Conservation (phyloP, 257 asterid species). For the Perilla frutescens region DNA sequence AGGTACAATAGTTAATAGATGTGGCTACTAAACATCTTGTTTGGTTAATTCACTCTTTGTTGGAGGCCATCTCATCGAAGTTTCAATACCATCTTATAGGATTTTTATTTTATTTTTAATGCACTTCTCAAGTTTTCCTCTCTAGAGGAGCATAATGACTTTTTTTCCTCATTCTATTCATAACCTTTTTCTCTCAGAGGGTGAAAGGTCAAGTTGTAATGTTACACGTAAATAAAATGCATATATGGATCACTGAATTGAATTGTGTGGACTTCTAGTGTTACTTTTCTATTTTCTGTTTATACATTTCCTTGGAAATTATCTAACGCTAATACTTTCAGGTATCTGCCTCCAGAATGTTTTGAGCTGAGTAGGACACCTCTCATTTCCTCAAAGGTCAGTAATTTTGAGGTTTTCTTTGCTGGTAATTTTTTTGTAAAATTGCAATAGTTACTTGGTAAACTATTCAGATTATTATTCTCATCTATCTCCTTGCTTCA, state of each 20-base stretch:
- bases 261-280: constrained; percentile 6
- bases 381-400: constrained; percentile 94
- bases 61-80: neutral
- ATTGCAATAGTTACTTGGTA: no score
- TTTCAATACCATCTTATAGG: neutral
- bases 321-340: constrained; percentile 40
- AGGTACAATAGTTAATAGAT: neutral
- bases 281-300: neutral
- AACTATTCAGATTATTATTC: no score
- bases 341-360: constrained; percentile 99
- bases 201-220: neutral
- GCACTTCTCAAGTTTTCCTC: neutral
- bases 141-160: neutral
- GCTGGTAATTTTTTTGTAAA: neutral
- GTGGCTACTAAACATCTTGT: neutral
- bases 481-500: no score
- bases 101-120: neutral
- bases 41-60: neutral
- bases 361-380: constrained; percentile 97
- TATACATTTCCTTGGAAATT: constrained; percentile 3
- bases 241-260: neutral
- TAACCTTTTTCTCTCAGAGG: neutral
- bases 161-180: neutral
- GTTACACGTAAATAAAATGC: neutral
- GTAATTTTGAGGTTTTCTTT: constrained; percentile 30